A percentile compares a stretch with the other conserved stretches of the same genome.
Evolutionary conservation across 2,329 filamentous ascomycete genomes (phyloP).

Genomic region (Ophiostoma sp.): DNA sequence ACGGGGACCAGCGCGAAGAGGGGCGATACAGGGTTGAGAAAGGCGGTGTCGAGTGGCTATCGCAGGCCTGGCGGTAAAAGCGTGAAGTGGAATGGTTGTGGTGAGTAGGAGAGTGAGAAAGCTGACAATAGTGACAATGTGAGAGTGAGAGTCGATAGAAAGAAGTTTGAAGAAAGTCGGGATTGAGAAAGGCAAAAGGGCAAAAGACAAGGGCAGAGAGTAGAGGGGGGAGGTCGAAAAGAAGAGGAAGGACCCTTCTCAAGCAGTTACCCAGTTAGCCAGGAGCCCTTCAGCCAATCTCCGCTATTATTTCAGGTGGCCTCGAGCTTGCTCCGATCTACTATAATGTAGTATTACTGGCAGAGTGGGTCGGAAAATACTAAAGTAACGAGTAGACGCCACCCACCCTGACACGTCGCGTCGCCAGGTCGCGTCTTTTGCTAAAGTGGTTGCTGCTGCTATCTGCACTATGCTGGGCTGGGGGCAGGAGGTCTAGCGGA

Average conservation of each 20-base stretch:
- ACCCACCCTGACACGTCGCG: not conserved
- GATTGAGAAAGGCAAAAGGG: not conserved
- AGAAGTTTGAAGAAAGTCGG: not conserved
- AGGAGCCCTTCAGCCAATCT: constrained; percentile 5
- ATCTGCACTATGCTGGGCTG: not conserved
- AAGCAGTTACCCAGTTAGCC: not conserved
- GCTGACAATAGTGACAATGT: not conserved
- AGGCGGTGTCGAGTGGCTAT: constrained; percentile 7
- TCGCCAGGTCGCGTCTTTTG: constrained; percentile 3
- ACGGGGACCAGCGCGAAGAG: not conserved
- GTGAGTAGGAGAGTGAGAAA: not conserved
- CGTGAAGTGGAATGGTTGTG: not conserved
- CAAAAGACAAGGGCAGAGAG: too few relatives aligned
- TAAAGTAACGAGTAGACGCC: not conserved
- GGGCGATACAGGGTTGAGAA: not conserved
- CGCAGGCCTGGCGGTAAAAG: not conserved
- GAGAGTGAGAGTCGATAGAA: not conserved
- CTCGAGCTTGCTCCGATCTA: constrained; percentile 2
- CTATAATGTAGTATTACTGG: not conserved
- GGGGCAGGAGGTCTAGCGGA: not conserved
- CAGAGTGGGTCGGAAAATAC: not conserved
- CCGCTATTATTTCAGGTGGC: constrained; percentile 2
- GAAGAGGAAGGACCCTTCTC: not conserved
- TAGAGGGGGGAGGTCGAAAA: not conserved
- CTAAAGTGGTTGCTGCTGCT: constrained; percentile 2